Base-by-base conservation (phyloP, 495 filamentous ascomycete species). In the Aspergillus saccharolyticus region DNA sequence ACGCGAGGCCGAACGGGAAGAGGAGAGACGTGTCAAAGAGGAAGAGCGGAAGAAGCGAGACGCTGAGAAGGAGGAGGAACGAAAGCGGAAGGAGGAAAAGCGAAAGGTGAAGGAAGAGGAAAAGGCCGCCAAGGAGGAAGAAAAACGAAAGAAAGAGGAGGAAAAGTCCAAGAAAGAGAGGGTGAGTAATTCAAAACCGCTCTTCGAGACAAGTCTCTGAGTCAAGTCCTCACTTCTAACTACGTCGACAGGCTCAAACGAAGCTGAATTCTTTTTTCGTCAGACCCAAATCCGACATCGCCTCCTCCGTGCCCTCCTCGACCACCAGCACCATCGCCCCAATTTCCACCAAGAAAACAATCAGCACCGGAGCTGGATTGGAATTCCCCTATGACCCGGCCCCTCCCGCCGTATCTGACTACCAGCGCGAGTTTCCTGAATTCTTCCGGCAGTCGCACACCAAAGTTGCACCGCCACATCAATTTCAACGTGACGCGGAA, bases 371-470 rank as follows among this genome's bases (percentile, higher is more conserved):
- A 14, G 7, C 52, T n/a, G 54, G 57, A 3, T 54, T 28, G 52
- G 62, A 65, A 7, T 24, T 58, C 7, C 25, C 66, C 20, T 46
- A 58, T n/a, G 54, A 65, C 2, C 24, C 33, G 33, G 33, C 62
- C 17, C 45, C 54, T 19, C 51, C 61, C 39, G 62, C 57, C 49
- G 60, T 74, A 33, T 80, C 84, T 0, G 80, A 85, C 44, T 97
- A 95, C 63, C 75, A 89, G 16, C 82, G 81, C 59, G 71, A 66
- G 28, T 97, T 97, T 63, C 83, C 88, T 15, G 81, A 88, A 0
- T 96, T 95, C 70, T 91, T 87, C 56, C 59, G 91, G 10, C 83
- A 91, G 53, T 75, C 80, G 15, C 76, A 87, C 62, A 87, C 88
- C 2, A 79, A 59, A 10, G 55, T 92, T 44, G 89, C 90, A 1